These are phyloP conservation scores for Penicillium crystallinum DNA, from an alignment of 495 filamentous ascomycete species.

Conservation along the genomic window DNA sequence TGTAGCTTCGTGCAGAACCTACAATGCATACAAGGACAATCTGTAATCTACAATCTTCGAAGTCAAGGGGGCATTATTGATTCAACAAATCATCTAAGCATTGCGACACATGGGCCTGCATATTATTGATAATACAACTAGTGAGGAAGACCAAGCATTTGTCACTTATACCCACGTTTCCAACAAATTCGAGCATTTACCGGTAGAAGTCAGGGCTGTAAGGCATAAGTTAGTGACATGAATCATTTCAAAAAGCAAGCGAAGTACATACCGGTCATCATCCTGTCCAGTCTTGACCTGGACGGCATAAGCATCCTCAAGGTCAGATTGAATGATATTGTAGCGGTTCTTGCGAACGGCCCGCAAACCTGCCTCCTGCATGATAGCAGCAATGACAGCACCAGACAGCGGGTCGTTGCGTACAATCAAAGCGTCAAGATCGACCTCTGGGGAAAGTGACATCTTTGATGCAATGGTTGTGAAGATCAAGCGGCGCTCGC, in stretches of 20 bases:
- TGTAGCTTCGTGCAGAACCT: not conserved
- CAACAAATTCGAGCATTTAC: constrained; percentile 21
- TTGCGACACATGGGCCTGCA: constrained; percentile 25
- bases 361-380: constrained; percentile 95
- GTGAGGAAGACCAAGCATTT: constrained; percentile 20
- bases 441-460: constrained; percentile 93
- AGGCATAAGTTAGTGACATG: constrained; percentile 14
- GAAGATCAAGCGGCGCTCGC: constrained; percentile 95
- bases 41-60: not conserved
- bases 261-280: constrained; percentile 47
- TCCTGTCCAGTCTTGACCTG: constrained; percentile 90
- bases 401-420: constrained; percentile 93
- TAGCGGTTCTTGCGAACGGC: constrained; percentile 98
- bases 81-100: constrained; percentile 10
- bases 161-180: constrained; percentile 17
- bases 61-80: not conserved
- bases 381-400: constrained; percentile 95
- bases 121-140: constrained; percentile 39
- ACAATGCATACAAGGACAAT: not conserved
- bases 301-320: constrained; percentile 92
- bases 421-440: constrained; percentile 90
- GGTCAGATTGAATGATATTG: constrained; percentile 93
- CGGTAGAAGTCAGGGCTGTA: constrained; percentile 54
- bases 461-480: constrained; percentile 93
- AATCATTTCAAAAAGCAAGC: not conserved